Base-by-base conservation (phyloP, 108 stramenopile genomes). In the Mayamaea pseudoterrestris region DNA sequence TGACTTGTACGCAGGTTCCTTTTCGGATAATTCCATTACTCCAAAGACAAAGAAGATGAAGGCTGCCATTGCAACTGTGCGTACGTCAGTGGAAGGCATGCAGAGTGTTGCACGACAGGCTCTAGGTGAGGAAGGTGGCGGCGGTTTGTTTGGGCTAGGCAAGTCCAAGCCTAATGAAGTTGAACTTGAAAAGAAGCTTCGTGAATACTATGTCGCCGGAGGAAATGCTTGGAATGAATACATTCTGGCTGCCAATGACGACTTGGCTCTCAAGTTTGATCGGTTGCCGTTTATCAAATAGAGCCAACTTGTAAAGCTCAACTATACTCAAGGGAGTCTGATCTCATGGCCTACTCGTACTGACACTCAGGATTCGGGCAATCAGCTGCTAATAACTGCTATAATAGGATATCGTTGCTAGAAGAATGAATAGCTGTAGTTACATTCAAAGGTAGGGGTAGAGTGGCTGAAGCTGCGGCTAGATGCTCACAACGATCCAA, bases 1-100 rank as follows among this genome's bases (percentile, higher is more conserved):
- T 11, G 76, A 78, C 50, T 57, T 88, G 37, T 80, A 69, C 40
- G 86, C 86, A n/a, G 60, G 66, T 7, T 62, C 76, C 17, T 88
- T 88, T 57, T 88, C 86, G 2, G 80, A 82, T 32, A 77, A 69
- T 25, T 62, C 65, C 39, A 80, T 80, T 28, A 64, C 57, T 51
- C 46, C 67, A 22, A 88, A 88, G 51, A 88, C 86, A 0, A 88
- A 76, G 50, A 57, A 58, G 14, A 88, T 88, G 86, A 63, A 82
- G 45, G 60, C 47, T 1, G 60, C 79, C 35, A 76, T 80, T 12
- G 73, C 55, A 3, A 64, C 53, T 26, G 46, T 87, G 24, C 50
- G 74, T 31, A 36, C 62, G 13, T 62, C 74, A 44, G 65, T 85
- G 0, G 39, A 42, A 8, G 69, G 66, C 14, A 76, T 85, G 64